Evolutionary conservation across 2,329 filamentous ascomycete genomes (phyloP), one percentile per base, ranked within the genome.

Genomic region (Cadophora luteo-olivacea): DNA sequence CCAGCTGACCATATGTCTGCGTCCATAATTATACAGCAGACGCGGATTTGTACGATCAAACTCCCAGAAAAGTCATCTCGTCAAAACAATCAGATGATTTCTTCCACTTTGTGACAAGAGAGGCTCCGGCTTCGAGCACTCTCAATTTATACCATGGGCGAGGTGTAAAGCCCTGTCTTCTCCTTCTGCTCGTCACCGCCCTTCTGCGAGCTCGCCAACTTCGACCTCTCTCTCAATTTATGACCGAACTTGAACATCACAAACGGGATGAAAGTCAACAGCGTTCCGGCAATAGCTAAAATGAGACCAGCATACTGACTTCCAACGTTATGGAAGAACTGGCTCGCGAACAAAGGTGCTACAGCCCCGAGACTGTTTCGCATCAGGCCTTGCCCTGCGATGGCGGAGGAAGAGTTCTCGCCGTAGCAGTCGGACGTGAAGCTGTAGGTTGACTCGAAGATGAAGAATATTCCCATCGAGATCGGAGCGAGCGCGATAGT

Each of bases 401-500:
- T 83, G 0, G 94, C 93, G 0, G 92, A 95, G 33, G 90, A 93
- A 0, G 93, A 93, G 74, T 94, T 97, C 7, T 86, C 84, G 75
- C 93, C 90, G 78, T 97, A 97, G 2, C 90, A 90, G 77, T 97
- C 94, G 29, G 93, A 93, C 0, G 97, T 85, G 75, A 96, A 97
- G 78, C 97, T 97, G 81, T 97, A 97, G 0, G 93, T 92, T 2
- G 93, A 90, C 1, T 97, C 85, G 76, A 95, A 96, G 38, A 97
- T 89, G 57, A 88, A 90, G 78, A 92, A 94, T 72, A 97, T 96
- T 49, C 94, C 90, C 4, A 94, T 80, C 0, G 88, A 81, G 0
- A 89, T 88, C 62, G 86, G 86, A 0, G 82, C 85, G 4, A 92
- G 82, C 0, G 87, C 89, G 4, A 92, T 78, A 0, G 85, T 80